Evolutionary conservation across 163 green algal genomes (phyloP).

Genomic region (Scenedesmus sp.): DNA sequence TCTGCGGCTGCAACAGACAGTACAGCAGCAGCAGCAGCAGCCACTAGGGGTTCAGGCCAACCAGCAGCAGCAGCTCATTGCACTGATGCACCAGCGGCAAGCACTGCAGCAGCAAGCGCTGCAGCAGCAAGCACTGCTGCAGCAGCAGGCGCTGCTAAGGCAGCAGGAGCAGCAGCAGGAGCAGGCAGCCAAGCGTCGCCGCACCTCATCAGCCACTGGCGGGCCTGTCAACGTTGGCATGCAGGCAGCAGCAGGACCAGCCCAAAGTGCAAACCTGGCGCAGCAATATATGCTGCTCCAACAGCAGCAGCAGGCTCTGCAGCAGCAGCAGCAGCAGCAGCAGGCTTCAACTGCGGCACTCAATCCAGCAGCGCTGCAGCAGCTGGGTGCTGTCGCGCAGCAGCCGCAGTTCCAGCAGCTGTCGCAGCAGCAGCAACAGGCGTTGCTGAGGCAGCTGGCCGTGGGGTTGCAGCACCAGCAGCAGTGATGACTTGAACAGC

Average conservation of each 20-base stretch:
- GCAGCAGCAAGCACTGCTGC: not conserved
- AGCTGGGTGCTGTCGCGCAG: not conserved
- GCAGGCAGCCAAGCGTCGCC: not conserved
- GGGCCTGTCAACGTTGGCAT: not conserved
- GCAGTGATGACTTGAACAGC: not conserved
- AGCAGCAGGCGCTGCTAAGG: slow-evolving; percentile 13
- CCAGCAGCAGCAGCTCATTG: not conserved
- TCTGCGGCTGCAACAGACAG: not conserved
- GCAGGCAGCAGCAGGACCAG: slow-evolving; percentile 11
- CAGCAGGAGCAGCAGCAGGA: slow-evolving; percentile 7
- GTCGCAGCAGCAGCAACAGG: slow-evolving; percentile 15
- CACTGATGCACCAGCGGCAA: not conserved
- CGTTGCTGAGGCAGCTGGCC: slow-evolving; percentile 9
- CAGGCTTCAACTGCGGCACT: not conserved
- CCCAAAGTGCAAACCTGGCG: not conserved
- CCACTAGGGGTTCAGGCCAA: not conserved
- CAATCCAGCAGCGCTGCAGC: not conserved
- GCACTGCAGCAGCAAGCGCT: not conserved
- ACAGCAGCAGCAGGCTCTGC: not conserved
- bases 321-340: slow-evolving; percentile 12
- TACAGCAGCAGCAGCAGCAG: not conserved
- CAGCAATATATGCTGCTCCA: slow-evolving; percentile 19
- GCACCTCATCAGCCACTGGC: not conserved
- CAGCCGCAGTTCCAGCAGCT: slow-evolving; percentile 13
- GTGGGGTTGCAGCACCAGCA: not conserved